Base-by-base conservation (phyloP, 2,329 filamentous ascomycete genomes). In the Stagonosporopsis cucurbitacearum region DNA sequence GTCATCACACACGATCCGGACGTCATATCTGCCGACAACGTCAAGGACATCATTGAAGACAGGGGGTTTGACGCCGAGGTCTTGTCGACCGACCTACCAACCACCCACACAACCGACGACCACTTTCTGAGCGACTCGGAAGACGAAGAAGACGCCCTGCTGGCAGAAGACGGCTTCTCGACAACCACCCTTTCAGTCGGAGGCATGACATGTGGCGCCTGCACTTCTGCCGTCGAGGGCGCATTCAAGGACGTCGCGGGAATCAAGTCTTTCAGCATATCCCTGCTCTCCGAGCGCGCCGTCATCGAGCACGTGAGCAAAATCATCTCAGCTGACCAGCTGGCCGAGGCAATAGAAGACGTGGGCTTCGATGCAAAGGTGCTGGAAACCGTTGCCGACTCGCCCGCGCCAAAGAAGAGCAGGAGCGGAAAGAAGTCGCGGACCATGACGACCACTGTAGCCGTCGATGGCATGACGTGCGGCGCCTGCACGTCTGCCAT, bases 381-480 rank as follows among this genome's bases (percentile, higher is more conserved):
- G 44, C 72, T 96, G 58, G 90, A 94, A 65, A 91, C 88, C 32
- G 84, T 84, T 55, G 78, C 82, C 57, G 77, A 82, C 20, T 54
- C 62, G 13, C 49, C 67, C 28, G 58, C 58, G 25, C 62, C 59
- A 32, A 72, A 69, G 43, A 69, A 69, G 44, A 79, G 76, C 49
- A 67, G 73, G 57, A 66, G 61, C 45, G 68, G 71, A 59, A 74
- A 64, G 75, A 80, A 59, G 77, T 78, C 46, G 68, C 84, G 59
- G 54, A 77, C 72, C 28, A 82, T 88, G 53, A 91, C 86, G 0
- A 97, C 93, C 0, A 98, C 93, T 0, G 83, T 99, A 17, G 87
- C 90, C 4, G 91, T 99, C 50, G 91, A 95, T 64, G 95, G 95
- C 46, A 99, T 99, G 95, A 99, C 95, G 1, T 98, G 95, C 72